phyloP scores from a whole-genome alignment of 2,329 filamentous ascomycete species.

The Trichoderma atroviride region DNA sequence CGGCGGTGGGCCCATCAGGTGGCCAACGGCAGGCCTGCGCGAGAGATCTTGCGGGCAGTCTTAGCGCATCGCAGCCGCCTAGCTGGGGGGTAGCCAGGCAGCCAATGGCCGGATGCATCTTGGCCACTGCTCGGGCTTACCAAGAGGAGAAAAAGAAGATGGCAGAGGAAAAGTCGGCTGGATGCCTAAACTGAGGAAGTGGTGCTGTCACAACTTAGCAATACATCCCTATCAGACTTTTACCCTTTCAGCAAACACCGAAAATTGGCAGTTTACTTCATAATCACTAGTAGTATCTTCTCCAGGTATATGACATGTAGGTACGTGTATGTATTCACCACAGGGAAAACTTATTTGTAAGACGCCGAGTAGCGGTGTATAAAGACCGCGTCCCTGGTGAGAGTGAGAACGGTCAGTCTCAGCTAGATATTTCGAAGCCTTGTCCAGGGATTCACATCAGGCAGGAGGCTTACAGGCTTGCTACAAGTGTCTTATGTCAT shows the following conservation, averaged over 20 bases:
- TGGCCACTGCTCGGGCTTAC: neutral
- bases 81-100: neutral
- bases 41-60: conserved; percentile 3
- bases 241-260: neutral
- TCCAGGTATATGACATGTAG: neutral
- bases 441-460: neutral
- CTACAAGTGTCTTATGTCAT: neutral
- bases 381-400: neutral
- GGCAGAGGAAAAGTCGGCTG: neutral
- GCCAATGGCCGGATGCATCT: conserved; percentile 3
- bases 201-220: neutral
- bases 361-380: neutral
- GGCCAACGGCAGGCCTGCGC: conserved; percentile 10
- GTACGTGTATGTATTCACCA: neutral
- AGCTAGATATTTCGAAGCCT: neutral
- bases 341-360: neutral
- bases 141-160: neutral
- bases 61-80: conserved; percentile 4
- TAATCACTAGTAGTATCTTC: neutral
- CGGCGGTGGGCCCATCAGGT: conserved; percentile 21
- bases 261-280: neutral
- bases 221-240: neutral
- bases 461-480: neutral
- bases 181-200: neutral
- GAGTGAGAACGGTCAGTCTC: neutral